Base-by-base conservation (phyloP, 345 rosid genomes). In the Syzygium aromaticum region DNA sequence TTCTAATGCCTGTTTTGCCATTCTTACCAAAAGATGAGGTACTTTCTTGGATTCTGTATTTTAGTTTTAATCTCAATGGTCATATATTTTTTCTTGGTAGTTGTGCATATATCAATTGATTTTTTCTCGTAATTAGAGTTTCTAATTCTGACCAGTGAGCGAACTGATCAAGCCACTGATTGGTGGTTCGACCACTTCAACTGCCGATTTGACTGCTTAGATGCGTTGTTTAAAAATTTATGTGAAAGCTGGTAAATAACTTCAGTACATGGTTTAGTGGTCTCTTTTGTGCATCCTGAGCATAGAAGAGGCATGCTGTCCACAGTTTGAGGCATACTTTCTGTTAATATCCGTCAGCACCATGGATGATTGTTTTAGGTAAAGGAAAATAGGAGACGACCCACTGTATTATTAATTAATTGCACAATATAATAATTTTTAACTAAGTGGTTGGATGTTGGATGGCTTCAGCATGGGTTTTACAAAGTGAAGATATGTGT, bases 11-110 rank as follows among this genome's bases (percentile, higher is more conserved):
- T 86, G 87, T 96, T 83, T 89, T 98, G 90, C 98, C 99, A 10
- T 98, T 94, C 92, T 88, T 98, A 88, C 93, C 96, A 23, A 92
- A 96, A 92, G 97, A 96, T 80, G 97, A 98, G 97, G 99, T 98
- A 89, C 86, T 86, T 86, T 85, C 90, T 83, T 14, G 51, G 85
- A 43, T 89, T 43, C 38, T 67, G 59, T 57, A 67, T 77, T 27
- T 84, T 30, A 56, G 49, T 85, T 63, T 59, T 51, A 30, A 52
- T 51, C 80, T 85, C 78, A 82, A 25, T 86, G 43, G 23, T n/a
- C 23, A 51, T 38, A 23, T 16, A 40, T n/a, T 84, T 54, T 73
- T 49, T 38, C 25, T 38, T 73, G 82, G 49, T 73, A 40, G 38
- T 73, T 73, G 22, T 73, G 82, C 82, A 73, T 73, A 49, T 38